Evolutionary conservation across 495 filamentous ascomycete species (phyloP), one percentile per base, ranked within the genome.

Genomic region (Delitschia confertaspora): DNA sequence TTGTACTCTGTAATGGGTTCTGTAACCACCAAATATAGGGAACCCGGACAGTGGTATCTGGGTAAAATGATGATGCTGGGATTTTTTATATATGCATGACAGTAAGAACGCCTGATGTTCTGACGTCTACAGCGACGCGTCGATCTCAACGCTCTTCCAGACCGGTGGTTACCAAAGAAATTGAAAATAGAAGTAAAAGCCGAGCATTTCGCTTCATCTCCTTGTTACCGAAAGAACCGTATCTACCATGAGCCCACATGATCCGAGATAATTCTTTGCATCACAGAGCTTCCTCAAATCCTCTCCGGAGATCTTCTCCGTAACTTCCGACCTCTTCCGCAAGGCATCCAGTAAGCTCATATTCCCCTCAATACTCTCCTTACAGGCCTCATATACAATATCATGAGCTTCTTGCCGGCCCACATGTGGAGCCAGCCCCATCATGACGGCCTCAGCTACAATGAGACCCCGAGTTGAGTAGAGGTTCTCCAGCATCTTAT

Each of bases 371-470:
- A 72, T 73, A 33, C 62, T 65, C 40, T 67, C 62, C 36, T 61
- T 65, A 46, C 71, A 75, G n/a, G 68, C 68, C 47, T 71, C 67
- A 49, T 75, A 75, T 16, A 75, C 66, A 42, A 73, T 58, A 58
- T 73, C 69, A 60, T 75, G 70, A 13, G 71, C 71, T 32, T 62
- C 55, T 41, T 69, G 65, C 27, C 71, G 51, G 21, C 71, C 71
- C 16, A 70, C 52, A 45, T 66, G 53, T 27, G 63, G 61, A 36
- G 69, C 71, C 42, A 75, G 59, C 4, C 65, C 70, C 71, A 75
- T 75, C 70, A 75, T 75, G 10, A 75, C 70, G 1, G 71, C 71
- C 53, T 75, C 70, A 2, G 63, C 69, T n/a, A 73, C 70, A 56
- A 75, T 73, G 42, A 71, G 41, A 22, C 70, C 70, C 40, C 59